A percentile compares a stretch with the other conserved stretches of the same genome.
phyloP scores from a whole-genome alignment of 441 rosid species.

The Eutrema salsugineum region DNA sequence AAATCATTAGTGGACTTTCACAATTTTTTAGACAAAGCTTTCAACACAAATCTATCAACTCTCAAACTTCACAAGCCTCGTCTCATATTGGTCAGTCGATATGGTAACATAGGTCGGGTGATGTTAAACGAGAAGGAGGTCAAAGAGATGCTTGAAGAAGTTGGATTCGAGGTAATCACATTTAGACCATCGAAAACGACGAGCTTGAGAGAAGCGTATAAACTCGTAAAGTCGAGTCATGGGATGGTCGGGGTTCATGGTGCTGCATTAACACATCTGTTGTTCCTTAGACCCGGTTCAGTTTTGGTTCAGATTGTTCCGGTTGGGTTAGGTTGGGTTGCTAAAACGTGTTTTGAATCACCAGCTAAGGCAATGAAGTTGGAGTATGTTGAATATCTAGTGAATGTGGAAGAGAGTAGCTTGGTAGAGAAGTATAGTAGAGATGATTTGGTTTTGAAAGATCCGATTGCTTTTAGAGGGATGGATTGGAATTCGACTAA shows the following conservation, averaged over 20 bases:
- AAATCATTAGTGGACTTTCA: slow-evolving; percentile 41
- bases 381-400: slow-evolving; percentile 42
- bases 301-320: slow-evolving; percentile 56
- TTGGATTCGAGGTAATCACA: slow-evolving; percentile 47
- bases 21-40: slow-evolving; percentile 38
- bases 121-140: slow-evolving; percentile 36
- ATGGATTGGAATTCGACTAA: slow-evolving; percentile 31
- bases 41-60: not conserved
- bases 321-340: slow-evolving; percentile 44
- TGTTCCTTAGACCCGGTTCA: slow-evolving; percentile 52
- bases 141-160: slow-evolving; percentile 20
- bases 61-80: slow-evolving; percentile 4
- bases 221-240: slow-evolving; percentile 46
- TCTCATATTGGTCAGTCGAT: slow-evolving; percentile 36
- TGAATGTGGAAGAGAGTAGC: slow-evolving; percentile 46
- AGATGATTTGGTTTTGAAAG: slow-evolving; percentile 41
- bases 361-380: slow-evolving; percentile 45
- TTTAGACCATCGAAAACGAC: slow-evolving; percentile 30
- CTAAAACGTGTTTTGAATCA: slow-evolving; percentile 38
- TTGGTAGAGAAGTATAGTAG: slow-evolving; percentile 40
- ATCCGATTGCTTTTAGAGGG: slow-evolving; percentile 38
- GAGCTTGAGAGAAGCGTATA: slow-evolving; percentile 31
- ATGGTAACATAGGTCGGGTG: slow-evolving; percentile 34
- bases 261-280: slow-evolving; percentile 52
- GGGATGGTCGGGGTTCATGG: slow-evolving; percentile 65